Evolutionary conservation across 139 green algal genomes (phyloP).

Genomic region (Trebouxia sp.): DNA sequence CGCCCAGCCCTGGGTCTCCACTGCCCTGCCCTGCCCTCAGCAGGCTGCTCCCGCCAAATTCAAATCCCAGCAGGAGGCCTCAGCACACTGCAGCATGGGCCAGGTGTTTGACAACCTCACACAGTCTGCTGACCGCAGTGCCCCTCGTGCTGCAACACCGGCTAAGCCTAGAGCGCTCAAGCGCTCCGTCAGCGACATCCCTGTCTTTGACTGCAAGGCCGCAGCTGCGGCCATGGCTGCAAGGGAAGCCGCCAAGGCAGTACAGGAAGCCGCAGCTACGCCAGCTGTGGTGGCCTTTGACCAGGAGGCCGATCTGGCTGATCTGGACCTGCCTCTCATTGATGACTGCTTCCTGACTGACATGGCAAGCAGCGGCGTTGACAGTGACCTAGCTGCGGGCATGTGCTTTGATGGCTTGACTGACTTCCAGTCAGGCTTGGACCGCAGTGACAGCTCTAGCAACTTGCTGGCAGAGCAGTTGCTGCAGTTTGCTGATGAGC

Average conservation of each 20-base stretch:
- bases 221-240: slow-evolving; percentile 8
- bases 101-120: background rate
- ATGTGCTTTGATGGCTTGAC: background rate
- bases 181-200: slow-evolving; percentile 18
- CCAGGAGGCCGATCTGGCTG: background rate
- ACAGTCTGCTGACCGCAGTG: background rate
- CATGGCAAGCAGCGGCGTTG: slow-evolving; percentile 11
- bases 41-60: background rate
- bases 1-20: background rate
- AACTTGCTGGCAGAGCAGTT: slow-evolving; percentile 9
- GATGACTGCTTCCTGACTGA: slow-evolving; percentile 6
- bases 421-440: background rate
- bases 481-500: background rate
- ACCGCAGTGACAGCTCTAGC: slow-evolving; percentile 13
- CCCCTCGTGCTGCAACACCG: background rate
- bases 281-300: background rate
- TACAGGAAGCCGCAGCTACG: background rate
- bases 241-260: background rate
- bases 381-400: slow-evolving; percentile 8
- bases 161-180: background rate
- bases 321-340: slow-evolving; percentile 13
- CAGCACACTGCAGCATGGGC: slow-evolving; percentile 5
- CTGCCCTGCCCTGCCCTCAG: background rate
- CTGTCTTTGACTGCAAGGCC: slow-evolving; percentile 24
- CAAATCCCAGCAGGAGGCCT: background rate